These are phyloP conservation scores for Fusarium napiforme DNA, from an alignment of 2,329 filamentous ascomycete genomes.

Conservation along the genomic window DNA sequence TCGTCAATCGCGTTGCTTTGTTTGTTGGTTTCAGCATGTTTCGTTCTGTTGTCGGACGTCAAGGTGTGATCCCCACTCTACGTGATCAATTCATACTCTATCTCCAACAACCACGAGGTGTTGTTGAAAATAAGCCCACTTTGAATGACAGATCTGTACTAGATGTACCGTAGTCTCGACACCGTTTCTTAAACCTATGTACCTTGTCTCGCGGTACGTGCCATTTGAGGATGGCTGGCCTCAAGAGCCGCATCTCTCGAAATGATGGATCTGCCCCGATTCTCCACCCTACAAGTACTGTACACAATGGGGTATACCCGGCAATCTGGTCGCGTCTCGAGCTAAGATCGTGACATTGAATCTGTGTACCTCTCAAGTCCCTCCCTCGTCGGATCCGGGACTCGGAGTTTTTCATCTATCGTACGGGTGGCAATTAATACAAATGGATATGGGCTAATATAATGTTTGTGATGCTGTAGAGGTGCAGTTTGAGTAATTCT, in stretches of 20 bases:
- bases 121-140: background rate
- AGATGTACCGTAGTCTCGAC: background rate
- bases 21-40: background rate
- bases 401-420: slow-evolving; percentile 15
- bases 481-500: background rate
- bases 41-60: slow-evolving; percentile 3
- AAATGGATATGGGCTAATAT: background rate
- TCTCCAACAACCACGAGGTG: slow-evolving; percentile 12
- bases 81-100: background rate
- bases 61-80: slow-evolving; percentile 17
- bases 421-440: slow-evolving; percentile 12
- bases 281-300: slow-evolving; percentile 42
- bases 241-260: slow-evolving; percentile 43
- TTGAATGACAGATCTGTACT: slow-evolving; percentile 2
- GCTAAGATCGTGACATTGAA: slow-evolving; percentile 47
- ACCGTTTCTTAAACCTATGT: slow-evolving; percentile 11
- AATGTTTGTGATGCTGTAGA: background rate
- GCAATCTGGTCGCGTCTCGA: slow-evolving; percentile 42
- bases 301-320: slow-evolving; percentile 45
- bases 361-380: slow-evolving; percentile 45
- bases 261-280: slow-evolving; percentile 43
- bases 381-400: slow-evolving; percentile 35
- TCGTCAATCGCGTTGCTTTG: background rate
- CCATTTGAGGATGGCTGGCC: slow-evolving; percentile 32
- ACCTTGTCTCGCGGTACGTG: slow-evolving; percentile 29